A percentile compares a stretch with the other conserved stretches of the same genome.
Evolutionary conservation across 768 basidiomycete genomes (phyloP).

Genomic region (Termitomyces sp.): DNA sequence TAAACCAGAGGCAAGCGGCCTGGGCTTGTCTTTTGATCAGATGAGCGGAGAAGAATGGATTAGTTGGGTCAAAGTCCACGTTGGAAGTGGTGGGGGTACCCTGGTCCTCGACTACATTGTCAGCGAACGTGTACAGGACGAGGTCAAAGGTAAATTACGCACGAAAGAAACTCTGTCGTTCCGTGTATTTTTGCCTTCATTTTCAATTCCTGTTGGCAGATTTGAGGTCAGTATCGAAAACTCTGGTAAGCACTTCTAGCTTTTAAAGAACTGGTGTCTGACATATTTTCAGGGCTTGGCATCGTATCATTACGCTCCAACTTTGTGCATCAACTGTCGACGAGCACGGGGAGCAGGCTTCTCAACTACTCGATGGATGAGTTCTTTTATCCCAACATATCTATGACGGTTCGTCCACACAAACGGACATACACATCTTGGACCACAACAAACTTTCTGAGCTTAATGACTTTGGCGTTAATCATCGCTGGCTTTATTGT

Average conservation of each 20-base stretch:
- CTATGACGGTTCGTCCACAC: constrained; percentile 28
- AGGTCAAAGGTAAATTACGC: constrained; percentile 33
- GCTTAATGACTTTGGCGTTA: constrained; percentile 24
- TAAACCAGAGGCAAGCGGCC: constrained; percentile 30
- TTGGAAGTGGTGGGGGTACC: constrained; percentile 48
- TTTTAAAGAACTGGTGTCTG: neutral
- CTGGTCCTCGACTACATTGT: constrained; percentile 69
- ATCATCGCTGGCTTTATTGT: constrained; percentile 23
- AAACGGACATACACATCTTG: constrained; percentile 12
- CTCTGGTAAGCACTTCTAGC: constrained; percentile 38
- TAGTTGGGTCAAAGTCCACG: constrained; percentile 60
- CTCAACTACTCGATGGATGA: constrained; percentile 54
- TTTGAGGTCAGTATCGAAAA: constrained; percentile 59
- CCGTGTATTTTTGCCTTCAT: constrained; percentile 64
- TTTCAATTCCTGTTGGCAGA: constrained; percentile 62
- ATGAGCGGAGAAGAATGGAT: constrained; percentile 57
- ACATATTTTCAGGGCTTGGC: constrained; percentile 33
- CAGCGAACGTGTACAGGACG: constrained; percentile 21
- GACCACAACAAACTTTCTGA: constrained; percentile 17
- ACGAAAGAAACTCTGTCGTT: constrained; percentile 26
- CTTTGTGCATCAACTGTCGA: constrained; percentile 45
- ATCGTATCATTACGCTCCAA: constrained; percentile 49
- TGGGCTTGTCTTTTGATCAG: constrained; percentile 46
- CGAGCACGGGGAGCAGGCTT: constrained; percentile 39
- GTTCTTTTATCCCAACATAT: constrained; percentile 56